phyloP scores from a whole-genome alignment of 2,329 filamentous ascomycete species.

The Xylariaceae sp. region DNA sequence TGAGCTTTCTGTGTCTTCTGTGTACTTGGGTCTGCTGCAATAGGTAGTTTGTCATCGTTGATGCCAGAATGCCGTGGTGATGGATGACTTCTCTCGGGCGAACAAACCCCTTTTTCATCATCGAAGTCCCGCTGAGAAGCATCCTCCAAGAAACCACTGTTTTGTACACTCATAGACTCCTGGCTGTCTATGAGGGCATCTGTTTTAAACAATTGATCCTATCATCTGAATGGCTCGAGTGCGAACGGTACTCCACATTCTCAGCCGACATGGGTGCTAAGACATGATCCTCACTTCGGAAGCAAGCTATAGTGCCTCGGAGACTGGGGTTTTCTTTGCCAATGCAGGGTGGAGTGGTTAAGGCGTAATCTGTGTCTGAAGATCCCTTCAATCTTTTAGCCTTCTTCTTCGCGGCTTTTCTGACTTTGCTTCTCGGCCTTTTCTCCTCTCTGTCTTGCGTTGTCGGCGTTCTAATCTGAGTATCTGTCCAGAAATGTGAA shows the following conservation, averaged over 20 bases:
- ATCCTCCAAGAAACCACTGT: neutral
- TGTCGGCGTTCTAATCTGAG: too few relatives aligned
- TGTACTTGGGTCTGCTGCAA: neutral
- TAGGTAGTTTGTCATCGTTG: neutral
- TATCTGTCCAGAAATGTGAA: neutral
- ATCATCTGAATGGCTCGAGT: neutral
- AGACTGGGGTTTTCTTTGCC: neutral
- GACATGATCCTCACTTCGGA: slow-evolving; percentile 4
- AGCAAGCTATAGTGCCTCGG: neutral
- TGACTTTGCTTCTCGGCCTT: too few relatives aligned
- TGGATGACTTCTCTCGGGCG: neutral
- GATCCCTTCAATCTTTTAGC: neutral
- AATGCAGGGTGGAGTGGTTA: neutral
- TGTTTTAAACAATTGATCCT: slow-evolving; percentile 13
- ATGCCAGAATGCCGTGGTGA: neutral
- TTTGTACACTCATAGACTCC: slow-evolving; percentile 16
- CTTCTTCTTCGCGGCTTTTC: too few relatives aligned
- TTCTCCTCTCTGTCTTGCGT: too few relatives aligned
- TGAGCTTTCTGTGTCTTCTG: neutral
- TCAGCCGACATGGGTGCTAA: neutral
- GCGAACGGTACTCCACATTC: neutral
- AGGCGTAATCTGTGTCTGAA: neutral
- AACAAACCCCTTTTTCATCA: neutral
- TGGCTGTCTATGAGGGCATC: slow-evolving; percentile 16
- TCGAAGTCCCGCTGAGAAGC: neutral